These are phyloP conservation scores for Murraya paniculata DNA, from an alignment of 345 rosid species.

Conservation along the genomic window DNA sequence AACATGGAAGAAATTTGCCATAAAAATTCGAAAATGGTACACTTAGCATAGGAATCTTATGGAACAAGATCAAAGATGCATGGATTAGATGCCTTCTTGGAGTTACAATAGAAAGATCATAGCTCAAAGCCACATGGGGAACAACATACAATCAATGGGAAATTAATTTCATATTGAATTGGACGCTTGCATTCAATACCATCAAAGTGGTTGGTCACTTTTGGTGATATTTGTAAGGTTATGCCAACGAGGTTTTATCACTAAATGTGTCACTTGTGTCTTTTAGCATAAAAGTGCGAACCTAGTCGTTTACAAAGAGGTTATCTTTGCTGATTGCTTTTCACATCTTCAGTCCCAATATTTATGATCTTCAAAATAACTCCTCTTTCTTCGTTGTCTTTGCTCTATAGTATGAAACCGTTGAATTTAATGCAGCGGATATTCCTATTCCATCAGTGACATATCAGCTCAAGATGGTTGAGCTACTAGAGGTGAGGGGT, in stretches of 20 bases:
- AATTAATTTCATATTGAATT: no score
- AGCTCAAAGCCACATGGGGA: not conserved
- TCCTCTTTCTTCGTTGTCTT: not conserved
- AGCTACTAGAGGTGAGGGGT: not conserved
- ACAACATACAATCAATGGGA: not conserved
- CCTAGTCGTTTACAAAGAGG: not conserved
- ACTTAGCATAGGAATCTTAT: no score
- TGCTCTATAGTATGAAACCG: not conserved
- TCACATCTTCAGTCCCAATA: not conserved
- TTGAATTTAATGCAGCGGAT: not conserved
- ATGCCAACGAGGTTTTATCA: not conserved
- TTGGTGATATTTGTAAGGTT: no score
- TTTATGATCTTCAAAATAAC: not conserved
- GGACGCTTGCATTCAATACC: no score
- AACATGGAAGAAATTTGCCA: not conserved
- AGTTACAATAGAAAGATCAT: not conserved
- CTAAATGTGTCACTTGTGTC: not conserved
- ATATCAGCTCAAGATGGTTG: not conserved
- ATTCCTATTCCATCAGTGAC: not conserved
- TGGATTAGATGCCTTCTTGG: not conserved
- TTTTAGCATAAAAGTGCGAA: not conserved
- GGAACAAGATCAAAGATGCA: not conserved
- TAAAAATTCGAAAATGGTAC: not conserved
- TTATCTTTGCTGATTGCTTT: not conserved
- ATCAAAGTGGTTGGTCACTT: no score